Percentiles rank a stretch among this genome's conserved stretches.
Conservation (phyloP, 1,139 yeast species). For the Diutina sp. region DNA sequence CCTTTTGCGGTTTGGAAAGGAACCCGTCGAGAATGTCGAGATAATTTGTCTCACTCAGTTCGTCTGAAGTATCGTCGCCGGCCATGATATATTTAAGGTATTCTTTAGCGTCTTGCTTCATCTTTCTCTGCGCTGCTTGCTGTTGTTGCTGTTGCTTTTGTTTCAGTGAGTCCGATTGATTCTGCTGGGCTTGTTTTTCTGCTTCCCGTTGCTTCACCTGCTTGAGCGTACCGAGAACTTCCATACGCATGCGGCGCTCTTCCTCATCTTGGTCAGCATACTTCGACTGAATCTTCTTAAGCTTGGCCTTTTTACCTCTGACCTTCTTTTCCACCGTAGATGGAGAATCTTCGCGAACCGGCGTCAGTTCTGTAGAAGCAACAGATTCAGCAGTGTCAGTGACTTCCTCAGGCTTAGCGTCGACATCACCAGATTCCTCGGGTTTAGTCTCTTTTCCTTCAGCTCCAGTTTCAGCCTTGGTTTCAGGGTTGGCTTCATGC, state of each 20-base stretch:
- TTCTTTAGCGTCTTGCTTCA: conserved; percentile 17
- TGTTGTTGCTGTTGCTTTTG: conserved; percentile 10
- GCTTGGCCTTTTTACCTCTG: conserved; percentile 75
- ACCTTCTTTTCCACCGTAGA: conserved; percentile 12
- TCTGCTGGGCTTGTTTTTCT: conserved; percentile 14
- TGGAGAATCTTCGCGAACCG: background rate
- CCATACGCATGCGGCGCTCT: conserved; percentile 62
- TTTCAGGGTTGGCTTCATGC: background rate
- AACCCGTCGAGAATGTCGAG: conserved; percentile 28
- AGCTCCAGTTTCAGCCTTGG: conserved; percentile 3
- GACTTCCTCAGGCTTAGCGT: background rate
- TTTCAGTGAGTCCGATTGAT: conserved; percentile 10
- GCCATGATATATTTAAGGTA: conserved; percentile 9
- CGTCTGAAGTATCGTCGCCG: conserved; percentile 22
- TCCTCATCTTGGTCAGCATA: conserved; percentile 91
- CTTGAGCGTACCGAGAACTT: conserved; percentile 72
- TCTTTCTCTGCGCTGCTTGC: conserved; percentile 11
- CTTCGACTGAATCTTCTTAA: conserved; percentile 71
- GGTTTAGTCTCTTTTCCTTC: conserved; percentile 8
- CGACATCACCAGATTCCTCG: conserved; percentile 6
- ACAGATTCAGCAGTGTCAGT: no score
- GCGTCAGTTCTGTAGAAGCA: background rate
- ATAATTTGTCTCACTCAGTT: conserved; percentile 18
- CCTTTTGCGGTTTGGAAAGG: conserved; percentile 27
- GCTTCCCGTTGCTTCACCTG: conserved; percentile 25